A percentile compares a stretch with the other conserved stretches of the same genome.
Conservation (phyloP, 2,329 filamentous ascomycete species). For the Aspergillus aculeatus region DNA sequence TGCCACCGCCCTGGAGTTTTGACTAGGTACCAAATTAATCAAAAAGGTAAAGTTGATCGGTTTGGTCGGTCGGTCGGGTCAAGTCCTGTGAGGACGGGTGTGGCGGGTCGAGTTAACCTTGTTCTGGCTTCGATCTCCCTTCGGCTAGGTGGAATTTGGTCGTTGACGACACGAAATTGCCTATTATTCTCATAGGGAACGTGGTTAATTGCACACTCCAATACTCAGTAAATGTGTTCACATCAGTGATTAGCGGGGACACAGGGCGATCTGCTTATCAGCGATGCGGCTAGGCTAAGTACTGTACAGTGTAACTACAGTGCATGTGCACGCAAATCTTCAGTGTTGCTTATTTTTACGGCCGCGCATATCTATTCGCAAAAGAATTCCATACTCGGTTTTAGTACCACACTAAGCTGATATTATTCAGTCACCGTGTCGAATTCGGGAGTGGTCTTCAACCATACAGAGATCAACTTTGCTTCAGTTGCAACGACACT, state of each 20-base stretch:
- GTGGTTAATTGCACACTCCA: not conserved
- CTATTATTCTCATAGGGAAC: not conserved
- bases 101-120: slow-evolving; percentile 10
- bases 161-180: not conserved
- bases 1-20: not conserved
- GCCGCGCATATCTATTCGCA: not conserved
- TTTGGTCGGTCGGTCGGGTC: slow-evolving; percentile 1
- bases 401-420: not conserved
- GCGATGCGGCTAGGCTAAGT: not conserved
- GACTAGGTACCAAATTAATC: not conserved
- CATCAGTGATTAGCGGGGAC: not conserved
- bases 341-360: too few relatives aligned
- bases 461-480: not conserved
- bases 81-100: slow-evolving; percentile 15
- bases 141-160: not conserved
- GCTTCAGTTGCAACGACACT: not conserved
- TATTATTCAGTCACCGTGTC: too few relatives aligned
- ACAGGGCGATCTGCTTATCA: not conserved
- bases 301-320: not conserved
- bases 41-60: not conserved
- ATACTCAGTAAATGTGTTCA: not conserved
- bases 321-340: not conserved
- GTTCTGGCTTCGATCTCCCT: not conserved
- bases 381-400: not conserved
- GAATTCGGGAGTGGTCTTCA: too few relatives aligned